A percentile compares a stretch with the other conserved stretches of the same genome.
Evolutionary conservation across 495 filamentous ascomycete genomes (phyloP).

Genomic region (Aspergillus coremiiformis): DNA sequence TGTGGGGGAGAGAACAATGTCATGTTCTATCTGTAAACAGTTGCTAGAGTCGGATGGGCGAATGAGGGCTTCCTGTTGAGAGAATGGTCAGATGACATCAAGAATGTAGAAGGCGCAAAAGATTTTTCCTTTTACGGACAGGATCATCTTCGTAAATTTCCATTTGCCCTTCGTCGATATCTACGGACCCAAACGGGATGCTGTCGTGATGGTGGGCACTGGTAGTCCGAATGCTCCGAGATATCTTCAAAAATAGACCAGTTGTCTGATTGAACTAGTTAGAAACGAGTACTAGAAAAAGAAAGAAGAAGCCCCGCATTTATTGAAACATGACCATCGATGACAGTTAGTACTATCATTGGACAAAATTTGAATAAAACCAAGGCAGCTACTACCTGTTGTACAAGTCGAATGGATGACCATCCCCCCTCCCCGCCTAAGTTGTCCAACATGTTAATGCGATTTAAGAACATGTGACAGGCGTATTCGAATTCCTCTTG

Average conservation of each 20-base stretch:
- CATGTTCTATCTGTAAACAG: slow-evolving; percentile 44
- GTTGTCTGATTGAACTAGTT: slow-evolving; percentile 21
- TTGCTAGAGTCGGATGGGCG: slow-evolving; percentile 18
- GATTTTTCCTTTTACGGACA: slow-evolving; percentile 16
- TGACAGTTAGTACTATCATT: not conserved
- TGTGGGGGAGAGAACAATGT: slow-evolving; percentile 43
- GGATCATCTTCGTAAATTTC: slow-evolving; percentile 31
- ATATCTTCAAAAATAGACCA: slow-evolving; percentile 31
- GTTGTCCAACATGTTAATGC: slow-evolving; percentile 30
- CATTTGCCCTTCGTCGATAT: slow-evolving; percentile 15
- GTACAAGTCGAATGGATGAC: slow-evolving; percentile 25
- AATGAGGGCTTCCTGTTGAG: slow-evolving; percentile 36
- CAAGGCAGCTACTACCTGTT: slow-evolving; percentile 21
- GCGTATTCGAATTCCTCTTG: slow-evolving; percentile 52
- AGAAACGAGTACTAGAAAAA: slow-evolving; percentile 9
- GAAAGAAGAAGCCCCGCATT: slow-evolving; percentile 4
- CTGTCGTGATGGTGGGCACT: slow-evolving; percentile 1
- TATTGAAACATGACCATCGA: not conserved
- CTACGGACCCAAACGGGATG: not conserved
- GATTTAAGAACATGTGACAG: slow-evolving; percentile 51
- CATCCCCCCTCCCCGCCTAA: slow-evolving; percentile 14
- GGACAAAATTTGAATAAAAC: not conserved
- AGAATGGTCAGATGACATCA: slow-evolving; percentile 17
- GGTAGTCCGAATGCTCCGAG: slow-evolving; percentile 18
- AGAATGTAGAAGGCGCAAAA: slow-evolving; percentile 3